A percentile compares a stretch with the other conserved stretches of the same genome.
These are phyloP conservation scores for Penicillium dipodomyicola DNA, from an alignment of 495 filamentous ascomycete species.

Conservation along the genomic window DNA sequence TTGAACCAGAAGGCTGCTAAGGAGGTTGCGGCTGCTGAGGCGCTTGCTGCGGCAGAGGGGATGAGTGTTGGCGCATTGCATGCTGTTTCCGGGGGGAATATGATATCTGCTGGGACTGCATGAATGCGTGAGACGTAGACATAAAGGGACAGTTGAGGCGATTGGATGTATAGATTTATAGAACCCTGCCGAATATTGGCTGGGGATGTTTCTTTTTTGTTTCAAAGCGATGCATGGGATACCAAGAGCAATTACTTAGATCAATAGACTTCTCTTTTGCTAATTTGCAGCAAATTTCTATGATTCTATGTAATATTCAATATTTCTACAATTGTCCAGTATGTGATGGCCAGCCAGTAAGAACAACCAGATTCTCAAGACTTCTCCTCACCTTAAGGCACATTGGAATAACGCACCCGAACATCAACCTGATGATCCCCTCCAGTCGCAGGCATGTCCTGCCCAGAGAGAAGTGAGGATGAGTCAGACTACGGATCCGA, in stretches of 20 bases:
- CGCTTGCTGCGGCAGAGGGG: constrained; percentile 20
- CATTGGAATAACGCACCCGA: constrained; percentile 6
- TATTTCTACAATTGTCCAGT: neutral
- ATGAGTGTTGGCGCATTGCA: constrained; percentile 11
- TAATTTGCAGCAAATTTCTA: neutral
- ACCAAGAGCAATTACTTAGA: constrained; percentile 20
- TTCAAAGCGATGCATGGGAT: constrained; percentile 23
- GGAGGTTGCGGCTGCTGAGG: constrained; percentile 43
- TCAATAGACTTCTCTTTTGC: constrained; percentile 16
- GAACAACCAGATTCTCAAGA: constrained; percentile 8
- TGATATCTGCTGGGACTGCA: constrained; percentile 25
- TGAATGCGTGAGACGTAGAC: constrained; percentile 12
- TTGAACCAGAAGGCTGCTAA: constrained; percentile 73
- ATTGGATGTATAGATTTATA: constrained; percentile 18
- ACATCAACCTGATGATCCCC: constrained; percentile 14
- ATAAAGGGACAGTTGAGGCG: neutral
- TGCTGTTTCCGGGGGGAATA: constrained; percentile 8
- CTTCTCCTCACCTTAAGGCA: neutral
- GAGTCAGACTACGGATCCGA: constrained; percentile 68
- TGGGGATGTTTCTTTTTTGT: constrained; percentile 6
- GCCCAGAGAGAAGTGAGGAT: constrained; percentile 24
- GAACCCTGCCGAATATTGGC: constrained; percentile 8
- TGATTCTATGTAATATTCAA: neutral
- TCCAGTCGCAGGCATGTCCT: constrained; percentile 42
- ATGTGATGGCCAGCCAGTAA: constrained; percentile 1